A percentile compares a stretch with the other conserved stretches of the same genome.
phyloP scores from a whole-genome alignment of 2,329 filamentous ascomycete genomes.

The Cordyceps cicadae region DNA sequence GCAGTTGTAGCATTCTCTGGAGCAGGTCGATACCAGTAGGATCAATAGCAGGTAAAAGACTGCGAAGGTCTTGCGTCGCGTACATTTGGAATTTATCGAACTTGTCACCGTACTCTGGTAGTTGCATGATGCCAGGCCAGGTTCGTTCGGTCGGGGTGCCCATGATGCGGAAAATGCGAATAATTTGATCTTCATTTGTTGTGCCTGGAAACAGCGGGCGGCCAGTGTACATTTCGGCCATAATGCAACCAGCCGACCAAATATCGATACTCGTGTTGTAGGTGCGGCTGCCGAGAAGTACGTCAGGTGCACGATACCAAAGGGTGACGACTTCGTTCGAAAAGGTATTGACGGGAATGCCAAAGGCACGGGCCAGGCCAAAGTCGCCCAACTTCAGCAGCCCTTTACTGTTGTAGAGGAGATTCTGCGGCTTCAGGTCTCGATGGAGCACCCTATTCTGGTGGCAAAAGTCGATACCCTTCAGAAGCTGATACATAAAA shows the following conservation, averaged over 20 bases:
- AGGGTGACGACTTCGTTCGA: conserved; percentile 96
- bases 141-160: conserved; percentile 91
- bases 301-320: conserved; percentile 96
- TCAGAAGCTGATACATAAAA: conserved; percentile 96
- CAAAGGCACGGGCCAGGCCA: conserved; percentile 86
- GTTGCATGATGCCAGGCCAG: conserved; percentile 90
- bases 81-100: conserved; percentile 80
- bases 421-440: conserved; percentile 91
- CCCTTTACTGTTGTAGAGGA: conserved; percentile 88
- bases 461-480: conserved; percentile 96
- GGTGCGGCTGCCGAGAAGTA: conserved; percentile 84
- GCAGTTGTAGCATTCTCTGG: conserved; percentile 82
- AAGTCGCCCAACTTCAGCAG: conserved; percentile 91
- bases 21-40: conserved; percentile 78
- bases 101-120: conserved; percentile 81
- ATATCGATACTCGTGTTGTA: conserved; percentile 99
- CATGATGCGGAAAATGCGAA: conserved; percentile 98
- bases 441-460: conserved; percentile 93
- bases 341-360: conserved; percentile 96
- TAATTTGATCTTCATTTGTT: conserved; percentile 94
- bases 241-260: conserved; percentile 98
- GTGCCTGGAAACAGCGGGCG: conserved; percentile 93
- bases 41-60: conserved; percentile 87
- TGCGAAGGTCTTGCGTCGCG: conserved; percentile 79
- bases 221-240: conserved; percentile 99